phyloP scores from a whole-genome alignment of 768 basidiomycete genomes.

The Pholiota conissans region DNA sequence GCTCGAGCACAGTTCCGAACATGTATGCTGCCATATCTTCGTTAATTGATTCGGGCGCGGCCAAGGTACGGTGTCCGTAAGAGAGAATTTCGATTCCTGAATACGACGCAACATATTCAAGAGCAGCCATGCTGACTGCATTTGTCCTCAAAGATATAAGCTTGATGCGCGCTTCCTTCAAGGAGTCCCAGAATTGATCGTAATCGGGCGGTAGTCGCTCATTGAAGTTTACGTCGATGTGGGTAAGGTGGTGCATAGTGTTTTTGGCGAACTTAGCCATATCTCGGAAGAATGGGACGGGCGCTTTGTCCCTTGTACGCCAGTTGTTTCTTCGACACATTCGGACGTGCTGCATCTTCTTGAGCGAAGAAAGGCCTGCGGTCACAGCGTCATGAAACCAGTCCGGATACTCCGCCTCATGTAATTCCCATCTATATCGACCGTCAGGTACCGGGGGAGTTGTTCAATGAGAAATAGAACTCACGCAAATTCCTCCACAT shows the following conservation, averaged over 20 bases:
- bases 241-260: neutral
- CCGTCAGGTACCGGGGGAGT: neutral
- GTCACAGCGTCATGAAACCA: neutral
- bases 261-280: neutral
- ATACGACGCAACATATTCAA: conserved; percentile 2
- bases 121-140: neutral
- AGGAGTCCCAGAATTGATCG: neutral
- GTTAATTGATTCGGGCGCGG: neutral
- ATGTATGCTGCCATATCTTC: neutral
- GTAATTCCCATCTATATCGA: neutral
- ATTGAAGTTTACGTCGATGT: neutral
- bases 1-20: neutral
- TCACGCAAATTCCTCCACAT: neutral
- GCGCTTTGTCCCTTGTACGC: neutral
- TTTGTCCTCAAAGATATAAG: neutral
- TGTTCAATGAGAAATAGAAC: neutral
- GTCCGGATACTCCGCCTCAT: neutral
- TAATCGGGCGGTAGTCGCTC: neutral
- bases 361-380: neutral
- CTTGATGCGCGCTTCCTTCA: neutral
- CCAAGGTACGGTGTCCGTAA: neutral
- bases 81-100: neutral
- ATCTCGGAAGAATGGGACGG: neutral
- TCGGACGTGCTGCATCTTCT: neutral
- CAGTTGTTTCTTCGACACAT: neutral